These are phyloP conservation scores for Thyridium curvatum DNA, from an alignment of 2,329 filamentous ascomycete species.

Conservation along the genomic window DNA sequence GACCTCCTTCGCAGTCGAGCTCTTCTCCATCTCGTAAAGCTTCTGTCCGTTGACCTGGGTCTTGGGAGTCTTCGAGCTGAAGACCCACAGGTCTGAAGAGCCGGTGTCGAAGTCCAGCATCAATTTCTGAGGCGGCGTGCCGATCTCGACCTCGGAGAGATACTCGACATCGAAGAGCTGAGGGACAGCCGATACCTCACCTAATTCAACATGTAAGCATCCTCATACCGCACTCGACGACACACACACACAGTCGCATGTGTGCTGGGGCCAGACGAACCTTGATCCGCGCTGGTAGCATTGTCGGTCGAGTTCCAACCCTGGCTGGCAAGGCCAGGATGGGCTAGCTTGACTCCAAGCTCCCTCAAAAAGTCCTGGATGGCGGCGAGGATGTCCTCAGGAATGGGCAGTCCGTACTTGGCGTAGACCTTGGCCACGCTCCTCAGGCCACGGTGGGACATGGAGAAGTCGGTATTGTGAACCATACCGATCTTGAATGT, in stretches of 20 bases:
- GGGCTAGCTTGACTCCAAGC: constrained; percentile 17
- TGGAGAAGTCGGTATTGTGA: constrained; percentile 26
- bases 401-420: constrained; percentile 28
- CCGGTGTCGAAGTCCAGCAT: constrained; percentile 64
- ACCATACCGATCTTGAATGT: constrained; percentile 23
- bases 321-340: background rate
- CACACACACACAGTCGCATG: no score
- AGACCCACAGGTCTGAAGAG: constrained; percentile 64
- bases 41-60: constrained; percentile 43
- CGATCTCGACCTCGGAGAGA: constrained; percentile 53
- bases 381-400: constrained; percentile 22
- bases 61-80: constrained; percentile 46
- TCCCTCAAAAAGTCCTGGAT: constrained; percentile 25
- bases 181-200: constrained; percentile 30
- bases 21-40: constrained; percentile 44
- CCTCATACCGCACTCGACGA: no score
- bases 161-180: constrained; percentile 43
- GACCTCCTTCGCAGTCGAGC: constrained; percentile 35
- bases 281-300: background rate
- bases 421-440: constrained; percentile 30
- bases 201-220: no score
- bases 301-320: background rate
- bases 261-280: no score
- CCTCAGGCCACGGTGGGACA: constrained; percentile 26
- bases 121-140: constrained; percentile 43